Evolutionary conservation across 208 protist species (phyloP), one percentile per base, ranked within the genome.

Genomic region (Angomonas deanei): DNA sequence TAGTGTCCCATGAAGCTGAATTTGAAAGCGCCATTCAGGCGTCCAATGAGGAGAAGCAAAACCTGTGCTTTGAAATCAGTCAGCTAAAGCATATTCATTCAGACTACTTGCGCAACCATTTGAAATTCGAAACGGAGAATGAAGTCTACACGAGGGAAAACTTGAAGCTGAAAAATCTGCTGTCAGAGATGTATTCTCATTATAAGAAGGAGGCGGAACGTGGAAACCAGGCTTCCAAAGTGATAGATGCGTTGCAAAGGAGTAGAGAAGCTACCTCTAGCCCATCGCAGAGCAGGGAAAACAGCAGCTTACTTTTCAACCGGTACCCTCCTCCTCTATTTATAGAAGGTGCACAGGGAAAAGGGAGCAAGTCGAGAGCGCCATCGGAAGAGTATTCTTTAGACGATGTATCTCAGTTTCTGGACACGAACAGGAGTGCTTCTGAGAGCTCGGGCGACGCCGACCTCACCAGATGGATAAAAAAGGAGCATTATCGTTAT

Each of bases 1-100:
- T n/a, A n/a, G n/a, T n/a, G n/a, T n/a, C n/a, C n/a, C n/a, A 50
- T 50, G 42, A 50, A 50, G 42, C 42, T 26, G 42, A 50, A 50
- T n/a, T n/a, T n/a, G n/a, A n/a, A n/a, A n/a, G n/a, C n/a, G n/a
- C n/a, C n/a, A 23, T 50, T 50, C 15, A 50, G 4, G 3, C 17
- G 13, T 50, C 23, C 5, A 50, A 23, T 5, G 42, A 50, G 23
- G 42, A 50, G 19, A n/a, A 26, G 3, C 13, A 23, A 50, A 50
- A 50, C 19, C 3, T 50, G 19, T 50, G 4, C 15, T 50, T 21
- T 23, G 42, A 50, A 3, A 23, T 50, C 17, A 5, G 23, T n/a
- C 42, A 50, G 23, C 42, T 50, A 50, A 50, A 50, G 23, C 17
- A 50, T 8, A 26, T 50, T 10, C 42, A 50, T 19, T 50, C 42